Base-by-base conservation (phyloP, 1,284 basidiomycete species). In the Tylopilus sp. region DNA sequence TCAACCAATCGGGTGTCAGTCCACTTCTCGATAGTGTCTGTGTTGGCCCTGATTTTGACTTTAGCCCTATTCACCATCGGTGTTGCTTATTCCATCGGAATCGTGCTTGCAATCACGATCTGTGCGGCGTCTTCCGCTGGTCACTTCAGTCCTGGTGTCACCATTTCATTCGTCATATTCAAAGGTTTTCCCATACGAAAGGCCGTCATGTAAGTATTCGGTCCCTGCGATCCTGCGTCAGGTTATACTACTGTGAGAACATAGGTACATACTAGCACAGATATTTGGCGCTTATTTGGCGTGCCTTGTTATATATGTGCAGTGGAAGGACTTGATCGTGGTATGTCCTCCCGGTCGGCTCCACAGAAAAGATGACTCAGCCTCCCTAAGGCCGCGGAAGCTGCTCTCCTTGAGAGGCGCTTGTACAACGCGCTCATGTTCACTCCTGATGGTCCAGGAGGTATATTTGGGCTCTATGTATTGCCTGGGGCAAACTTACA, bases 91-190 rank as follows among this genome's bases (percentile, higher is more conserved):
- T 71, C 77, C 10, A 70, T 80, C 28, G 85, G 85, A 36, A 78
- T 86, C 54, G 63, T 81, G 12, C 73, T 86, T 41, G 83, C 85
- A 1, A 59, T 88, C 33, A 64, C 66, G 5, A 66, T 82, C 17
- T 80, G 76, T 54, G 67, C 66, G 28, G 59, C 76, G 7, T 78
- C 81, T 2, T 86, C 83, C 14, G 79, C 78, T 11, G 81, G 83
- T 7, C 82, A 86, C 59, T 78, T 86, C 64, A 82, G 77, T 59
- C 81, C 83, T 18, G 71, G 75, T 45, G 71, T 87, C 30, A 83
- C 85, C 9, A 71, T 86, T 45, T 66, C 75, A 7, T 71, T 77
- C 46, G 66, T 75, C 15, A 21, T 84, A 12, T 81, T 79, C 70
- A 73, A 69, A 40, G 74, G 75, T 0, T 83, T 86, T 59, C 79